Percentiles rank a stretch among this genome's conserved stretches.
These are phyloP conservation scores for Pythium grandisporangium DNA, from an alignment of 352 stramenopile genomes.

Conservation along the genomic window DNA sequence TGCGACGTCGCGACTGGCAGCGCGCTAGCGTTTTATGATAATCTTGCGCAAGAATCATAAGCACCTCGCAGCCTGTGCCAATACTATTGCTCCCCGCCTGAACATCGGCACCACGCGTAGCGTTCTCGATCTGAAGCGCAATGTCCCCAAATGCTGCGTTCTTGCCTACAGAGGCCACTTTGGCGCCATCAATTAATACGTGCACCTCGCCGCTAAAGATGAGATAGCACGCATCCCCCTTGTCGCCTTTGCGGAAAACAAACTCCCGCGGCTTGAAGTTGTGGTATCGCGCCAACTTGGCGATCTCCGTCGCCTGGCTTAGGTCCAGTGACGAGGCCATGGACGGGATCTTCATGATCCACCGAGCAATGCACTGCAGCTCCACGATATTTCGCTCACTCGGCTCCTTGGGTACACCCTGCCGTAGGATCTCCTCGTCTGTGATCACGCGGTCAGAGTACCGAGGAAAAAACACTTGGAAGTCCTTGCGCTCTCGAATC, in stretches of 20 bases:
- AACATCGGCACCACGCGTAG: slow-evolving; percentile 57
- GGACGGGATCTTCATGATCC: slow-evolving; percentile 70
- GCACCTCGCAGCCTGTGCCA: slow-evolving; percentile 33
- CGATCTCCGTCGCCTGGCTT: slow-evolving; percentile 59
- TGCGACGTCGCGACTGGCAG: slow-evolving; percentile 50
- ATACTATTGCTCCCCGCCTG: slow-evolving; percentile 13
- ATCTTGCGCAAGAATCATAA: slow-evolving; percentile 61
- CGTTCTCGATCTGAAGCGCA: slow-evolving; percentile 59
- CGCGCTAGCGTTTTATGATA: slow-evolving; percentile 63
- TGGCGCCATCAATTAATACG: slow-evolving; percentile 54
- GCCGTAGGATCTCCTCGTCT: slow-evolving; percentile 54
- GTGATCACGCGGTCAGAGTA: slow-evolving; percentile 52
- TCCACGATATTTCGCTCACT: slow-evolving; percentile 62
- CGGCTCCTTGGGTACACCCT: slow-evolving; percentile 53
- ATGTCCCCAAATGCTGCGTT: slow-evolving; percentile 66
- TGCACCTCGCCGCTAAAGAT: slow-evolving; percentile 51
- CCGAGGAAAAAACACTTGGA: slow-evolving; percentile 61
- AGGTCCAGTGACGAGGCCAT: slow-evolving; percentile 59
- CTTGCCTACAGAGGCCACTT: slow-evolving; percentile 39
- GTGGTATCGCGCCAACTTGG: slow-evolving; percentile 47
- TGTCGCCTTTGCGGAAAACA: slow-evolving; percentile 54
- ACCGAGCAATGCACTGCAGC: slow-evolving; percentile 57
- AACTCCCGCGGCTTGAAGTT: slow-evolving; percentile 36
- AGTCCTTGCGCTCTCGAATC: slow-evolving; percentile 73
- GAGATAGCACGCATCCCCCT: slow-evolving; percentile 60